These are phyloP conservation scores for Warburgia ugandensis DNA, from an alignment of 164 flowering plant species.

Conservation along the genomic window DNA sequence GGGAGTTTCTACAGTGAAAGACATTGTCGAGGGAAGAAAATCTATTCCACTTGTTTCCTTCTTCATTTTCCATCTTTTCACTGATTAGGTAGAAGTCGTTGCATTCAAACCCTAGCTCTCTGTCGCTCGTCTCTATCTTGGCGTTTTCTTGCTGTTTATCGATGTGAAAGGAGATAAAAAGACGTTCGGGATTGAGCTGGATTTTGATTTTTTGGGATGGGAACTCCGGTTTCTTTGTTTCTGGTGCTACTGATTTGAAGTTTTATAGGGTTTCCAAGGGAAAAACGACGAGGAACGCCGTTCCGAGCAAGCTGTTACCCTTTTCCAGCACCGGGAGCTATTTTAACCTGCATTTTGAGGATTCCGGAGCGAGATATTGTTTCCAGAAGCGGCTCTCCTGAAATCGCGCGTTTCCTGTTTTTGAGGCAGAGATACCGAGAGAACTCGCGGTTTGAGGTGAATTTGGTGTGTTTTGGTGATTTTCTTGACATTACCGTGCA, in stretches of 20 bases:
- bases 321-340: slow-evolving; percentile 1
- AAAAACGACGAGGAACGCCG: not conserved
- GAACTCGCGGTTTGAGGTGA: not conserved
- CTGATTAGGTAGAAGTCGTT: too few species aligned
- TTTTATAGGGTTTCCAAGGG: not conserved
- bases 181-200: slow-evolving; percentile 6
- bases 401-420: not conserved
- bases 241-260: not conserved
- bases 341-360: not conserved
- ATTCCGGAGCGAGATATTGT: not conserved
- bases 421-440: not conserved
- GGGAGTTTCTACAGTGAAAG: too few species aligned
- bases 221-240: too few species aligned
- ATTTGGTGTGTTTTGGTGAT: not conserved
- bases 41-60: not conserved
- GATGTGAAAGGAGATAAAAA: slow-evolving; percentile 8
- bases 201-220: slow-evolving; percentile 2
- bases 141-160: slow-evolving; percentile 4
- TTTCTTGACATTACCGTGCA: not conserved
- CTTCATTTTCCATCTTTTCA: not conserved
- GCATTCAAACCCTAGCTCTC: too few species aligned
- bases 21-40: too few species aligned
- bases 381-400: not conserved
- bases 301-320: not conserved
- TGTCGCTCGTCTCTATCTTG: not conserved